Conservation (phyloP, 805 yeast genomes). For the Metschnikowia borealis region DNA sequence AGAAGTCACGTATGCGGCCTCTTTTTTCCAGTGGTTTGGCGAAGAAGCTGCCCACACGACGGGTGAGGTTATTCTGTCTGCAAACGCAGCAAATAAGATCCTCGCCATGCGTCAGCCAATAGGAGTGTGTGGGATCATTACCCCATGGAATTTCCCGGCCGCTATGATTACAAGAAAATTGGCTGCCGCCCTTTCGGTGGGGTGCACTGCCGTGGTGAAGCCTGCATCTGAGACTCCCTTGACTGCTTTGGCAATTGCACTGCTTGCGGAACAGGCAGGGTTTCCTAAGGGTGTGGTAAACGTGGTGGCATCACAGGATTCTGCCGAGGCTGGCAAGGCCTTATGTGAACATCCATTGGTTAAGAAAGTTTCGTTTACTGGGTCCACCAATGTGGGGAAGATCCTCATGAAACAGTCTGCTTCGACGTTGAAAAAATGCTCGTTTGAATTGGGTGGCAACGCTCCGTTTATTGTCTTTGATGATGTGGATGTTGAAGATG, state of each 20-base stretch:
- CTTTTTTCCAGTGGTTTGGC: slow-evolving; percentile 86
- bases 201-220: slow-evolving; percentile 72
- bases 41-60: slow-evolving; percentile 72
- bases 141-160: slow-evolving; percentile 84
- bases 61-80: slow-evolving; percentile 65
- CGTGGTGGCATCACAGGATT: slow-evolving; percentile 46
- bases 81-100: slow-evolving; percentile 46
- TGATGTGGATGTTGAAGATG: slow-evolving; percentile 18
- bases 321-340: slow-evolving; percentile 48
- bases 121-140: slow-evolving; percentile 74
- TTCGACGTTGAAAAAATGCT: slow-evolving; percentile 17
- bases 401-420: slow-evolving; percentile 18
- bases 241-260: slow-evolving; percentile 64
- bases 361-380: slow-evolving; percentile 19
- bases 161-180: slow-evolving; percentile 74
- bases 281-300: slow-evolving; percentile 68
- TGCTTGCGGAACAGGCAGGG: slow-evolving; percentile 62
- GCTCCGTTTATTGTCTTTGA: slow-evolving; percentile 22
- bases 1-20: slow-evolving; percentile 62
- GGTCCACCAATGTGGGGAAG: slow-evolving; percentile 21
- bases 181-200: slow-evolving; percentile 77
- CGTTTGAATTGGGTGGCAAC: slow-evolving; percentile 21
- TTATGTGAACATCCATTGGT: slow-evolving; percentile 38
- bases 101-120: slow-evolving; percentile 67
- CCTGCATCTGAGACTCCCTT: slow-evolving; percentile 78